A percentile compares a stretch with the other conserved stretches of the same genome.
Conservation (phyloP, 768 basidiomycete species). For the Dacryopinax primogenitus region DNA sequence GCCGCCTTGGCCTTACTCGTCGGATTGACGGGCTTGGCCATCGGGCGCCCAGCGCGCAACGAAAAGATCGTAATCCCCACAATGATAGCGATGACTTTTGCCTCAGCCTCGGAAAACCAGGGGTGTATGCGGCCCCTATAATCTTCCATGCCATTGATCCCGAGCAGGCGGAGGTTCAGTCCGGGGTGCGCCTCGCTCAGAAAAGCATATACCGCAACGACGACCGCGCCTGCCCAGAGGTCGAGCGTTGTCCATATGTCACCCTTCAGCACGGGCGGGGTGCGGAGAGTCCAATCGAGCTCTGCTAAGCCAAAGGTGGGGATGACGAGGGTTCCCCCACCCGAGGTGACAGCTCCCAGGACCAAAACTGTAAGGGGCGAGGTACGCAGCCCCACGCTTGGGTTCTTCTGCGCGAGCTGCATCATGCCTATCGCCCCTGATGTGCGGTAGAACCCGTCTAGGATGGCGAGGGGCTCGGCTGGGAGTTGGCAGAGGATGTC, state of each 20-base stretch:
- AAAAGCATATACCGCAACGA: background rate
- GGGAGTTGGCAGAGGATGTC: background rate
- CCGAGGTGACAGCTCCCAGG: background rate
- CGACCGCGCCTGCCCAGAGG: background rate
- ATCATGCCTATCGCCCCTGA: background rate
- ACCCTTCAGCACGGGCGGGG: slow-evolving; percentile 4
- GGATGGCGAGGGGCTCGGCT: background rate
- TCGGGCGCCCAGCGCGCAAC: background rate
- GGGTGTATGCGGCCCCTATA: background rate
- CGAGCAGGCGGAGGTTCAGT: background rate
- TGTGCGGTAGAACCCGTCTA: slow-evolving; percentile 1
- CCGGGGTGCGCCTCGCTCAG: background rate
- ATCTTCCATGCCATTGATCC: background rate
- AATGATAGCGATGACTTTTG: background rate
- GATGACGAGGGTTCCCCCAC: background rate
- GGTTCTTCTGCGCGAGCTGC: slow-evolving; percentile 8
- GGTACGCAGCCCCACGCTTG: background rate
- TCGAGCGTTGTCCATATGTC: background rate
- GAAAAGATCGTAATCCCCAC: background rate
- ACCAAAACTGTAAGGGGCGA: background rate
- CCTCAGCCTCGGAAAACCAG: slow-evolving; percentile 2
- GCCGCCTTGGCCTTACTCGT: background rate
- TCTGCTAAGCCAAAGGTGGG: background rate
- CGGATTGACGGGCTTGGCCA: background rate
- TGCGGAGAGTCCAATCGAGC: background rate